Base-by-base conservation (phyloP, 441 rosid species). In the Pelargonium australe region DNA sequence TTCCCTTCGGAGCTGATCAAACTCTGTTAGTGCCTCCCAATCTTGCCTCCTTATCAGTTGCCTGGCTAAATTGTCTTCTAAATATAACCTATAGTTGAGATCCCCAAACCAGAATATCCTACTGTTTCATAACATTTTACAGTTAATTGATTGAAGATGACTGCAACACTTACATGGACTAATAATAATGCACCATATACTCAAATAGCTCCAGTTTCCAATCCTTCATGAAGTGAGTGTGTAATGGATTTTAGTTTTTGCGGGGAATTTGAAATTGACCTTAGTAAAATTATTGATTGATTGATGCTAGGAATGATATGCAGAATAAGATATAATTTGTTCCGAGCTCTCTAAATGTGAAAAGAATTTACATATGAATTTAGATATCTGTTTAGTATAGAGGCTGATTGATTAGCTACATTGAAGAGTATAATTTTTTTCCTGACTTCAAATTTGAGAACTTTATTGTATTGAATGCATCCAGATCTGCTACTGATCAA, bases 61-160 rank as follows among this genome's bases (percentile, higher is more conserved):
- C 73, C 90, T 80, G 25, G 95, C 89, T 63, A 76, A 71, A 63
- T 75, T 77, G 77, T 85, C 86, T 73, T 84, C 89, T 77, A 84
- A 68, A 81, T 72, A 77, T 69, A 89, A 66, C 79, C 95, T 80
- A 64, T 86, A 86, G 83, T 89, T 89, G 72, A 86, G 88, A 77
- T 89, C 95, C 65, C 95, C 95, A 6, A 89, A 86, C 95, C 88
- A 89, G 79, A 89, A 89, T 78, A 89, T 86, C 67, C 73, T 81
- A 75, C 91, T 86, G 82, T 72, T 68, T 66, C 74, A 70, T 44
- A 70, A 68, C 19, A 72, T 3, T 57, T 43, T n/a, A 31, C 14
- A 34, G 31, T 53, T 19, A 47, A 55, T 67, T 44, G 53, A 70
- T 7, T 20, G 64, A 63, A 73, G 14, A 58, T 44, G 25, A 8